These are phyloP conservation scores for Flaveria trinervia DNA, from an alignment of 129 eudicot genomes.

Conservation along the genomic window DNA sequence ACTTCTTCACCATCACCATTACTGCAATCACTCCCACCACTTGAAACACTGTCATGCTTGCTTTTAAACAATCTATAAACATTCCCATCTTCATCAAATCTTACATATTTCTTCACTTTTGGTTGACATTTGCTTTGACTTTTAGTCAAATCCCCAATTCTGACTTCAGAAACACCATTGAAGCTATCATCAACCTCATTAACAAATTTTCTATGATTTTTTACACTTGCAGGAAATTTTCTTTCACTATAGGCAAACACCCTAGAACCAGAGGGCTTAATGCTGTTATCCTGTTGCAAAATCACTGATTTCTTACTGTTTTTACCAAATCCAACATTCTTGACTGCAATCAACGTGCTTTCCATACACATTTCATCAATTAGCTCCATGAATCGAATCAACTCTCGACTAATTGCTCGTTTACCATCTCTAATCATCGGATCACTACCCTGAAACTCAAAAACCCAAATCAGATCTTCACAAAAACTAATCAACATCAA, in stretches of 20 bases:
- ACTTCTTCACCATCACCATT: constrained; percentile 38
- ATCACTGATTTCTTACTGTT: constrained; percentile 42
- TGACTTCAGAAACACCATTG: constrained; percentile 17
- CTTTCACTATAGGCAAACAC: constrained; percentile 26
- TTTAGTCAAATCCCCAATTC: constrained; percentile 43
- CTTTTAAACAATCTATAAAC: constrained; percentile 49
- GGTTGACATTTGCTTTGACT: constrained; percentile 39
- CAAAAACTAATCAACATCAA: neutral
- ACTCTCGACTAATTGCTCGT: constrained; percentile 56
- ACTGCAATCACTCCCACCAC: constrained; percentile 46
- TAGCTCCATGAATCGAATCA: constrained; percentile 60
- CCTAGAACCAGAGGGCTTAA: constrained; percentile 19
- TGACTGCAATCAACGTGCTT: constrained; percentile 43
- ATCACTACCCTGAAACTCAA: constrained; percentile 67
- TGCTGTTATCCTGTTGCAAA: too few relatives aligned
- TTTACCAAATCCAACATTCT: constrained; percentile 46
- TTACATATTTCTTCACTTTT: constrained; percentile 62
- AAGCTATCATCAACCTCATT: too few relatives aligned
- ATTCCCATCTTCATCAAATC: constrained; percentile 78
- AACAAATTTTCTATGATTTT: too few relatives aligned
- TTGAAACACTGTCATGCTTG: constrained; percentile 32
- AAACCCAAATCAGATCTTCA: constrained; percentile 27
- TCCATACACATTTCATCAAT: constrained; percentile 55
- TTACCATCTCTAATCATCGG: constrained; percentile 89
- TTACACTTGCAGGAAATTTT: constrained; percentile 9